Evolutionary conservation across 805 yeast genomes (phyloP).

Genomic region (Metschnikowia rubicola): DNA sequence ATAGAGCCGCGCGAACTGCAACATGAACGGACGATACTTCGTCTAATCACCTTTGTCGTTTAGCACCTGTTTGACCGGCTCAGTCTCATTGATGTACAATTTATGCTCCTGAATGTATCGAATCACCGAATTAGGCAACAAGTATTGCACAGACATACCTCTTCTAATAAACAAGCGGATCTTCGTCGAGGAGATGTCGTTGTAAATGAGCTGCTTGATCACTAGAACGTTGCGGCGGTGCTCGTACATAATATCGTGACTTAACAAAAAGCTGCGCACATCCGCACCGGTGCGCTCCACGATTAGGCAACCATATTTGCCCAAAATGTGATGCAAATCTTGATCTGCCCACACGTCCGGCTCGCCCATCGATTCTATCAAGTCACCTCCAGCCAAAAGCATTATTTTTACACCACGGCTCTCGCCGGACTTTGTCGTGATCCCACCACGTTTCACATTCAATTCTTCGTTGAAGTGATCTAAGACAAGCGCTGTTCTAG

Average conservation of each 20-base stretch:
- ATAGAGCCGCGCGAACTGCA: background rate
- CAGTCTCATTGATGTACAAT: conserved; percentile 78
- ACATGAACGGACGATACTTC: no score
- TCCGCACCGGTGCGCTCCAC: conserved; percentile 97
- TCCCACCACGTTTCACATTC: conserved; percentile 86
- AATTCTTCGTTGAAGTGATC: conserved; percentile 97
- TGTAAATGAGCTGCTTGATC: conserved; percentile 92
- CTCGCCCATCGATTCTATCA: conserved; percentile 99
- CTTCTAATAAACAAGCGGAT: conserved; percentile 88
- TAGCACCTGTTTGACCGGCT: conserved; percentile 89
- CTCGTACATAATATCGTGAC: conserved; percentile 97
- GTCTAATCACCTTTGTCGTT: conserved; percentile 26
- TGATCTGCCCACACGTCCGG: conserved; percentile 98
- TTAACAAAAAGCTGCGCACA: conserved; percentile 84
- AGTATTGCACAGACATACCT: conserved; percentile 94
- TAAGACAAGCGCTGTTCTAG: conserved; percentile 90
- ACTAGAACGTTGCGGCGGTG: conserved; percentile 91
- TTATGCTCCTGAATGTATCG: conserved; percentile 92
- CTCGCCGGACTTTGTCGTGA: conserved; percentile 53
- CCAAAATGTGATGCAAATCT: conserved; percentile 91
- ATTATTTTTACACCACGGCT: conserved; percentile 86
- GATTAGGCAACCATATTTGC: conserved; percentile 92
- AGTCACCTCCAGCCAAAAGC: conserved; percentile 96
- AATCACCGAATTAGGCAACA: conserved; percentile 90
- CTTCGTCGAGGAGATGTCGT: conserved; percentile 93